Evolutionary conservation across 768 basidiomycete genomes (phyloP).

Genomic region (Trametes sanguinea): DNA sequence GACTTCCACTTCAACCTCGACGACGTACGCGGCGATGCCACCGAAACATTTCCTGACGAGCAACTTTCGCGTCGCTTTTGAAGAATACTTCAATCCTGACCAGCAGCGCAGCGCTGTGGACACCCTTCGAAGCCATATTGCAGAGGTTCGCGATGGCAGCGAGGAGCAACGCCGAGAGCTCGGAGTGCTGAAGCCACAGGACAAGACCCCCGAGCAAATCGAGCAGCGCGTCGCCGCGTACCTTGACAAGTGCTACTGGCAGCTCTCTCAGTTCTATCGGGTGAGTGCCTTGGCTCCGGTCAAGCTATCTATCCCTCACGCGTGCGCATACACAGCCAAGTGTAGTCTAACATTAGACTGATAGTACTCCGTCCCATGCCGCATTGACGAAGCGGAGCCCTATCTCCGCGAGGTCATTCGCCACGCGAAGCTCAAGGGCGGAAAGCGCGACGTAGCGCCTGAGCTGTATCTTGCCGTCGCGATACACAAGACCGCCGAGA

Average conservation of each 20-base stretch:
- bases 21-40: constrained; percentile 15
- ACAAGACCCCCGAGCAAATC: constrained; percentile 20
- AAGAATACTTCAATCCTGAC: constrained; percentile 24
- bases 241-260: constrained; percentile 30
- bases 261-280: constrained; percentile 27
- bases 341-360: constrained; percentile 6
- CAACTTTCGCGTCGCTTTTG: constrained; percentile 25
- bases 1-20: too few species aligned
- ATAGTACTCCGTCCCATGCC: constrained; percentile 24
- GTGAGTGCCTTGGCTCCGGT: constrained; percentile 11
- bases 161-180: constrained; percentile 26
- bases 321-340: constrained; percentile 8
- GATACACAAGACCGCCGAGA: constrained; percentile 14
- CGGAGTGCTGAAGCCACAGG: constrained; percentile 24
- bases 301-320: constrained; percentile 6
- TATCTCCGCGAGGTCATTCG: constrained; percentile 22
- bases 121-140: constrained; percentile 24
- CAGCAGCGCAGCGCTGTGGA: constrained; percentile 26
- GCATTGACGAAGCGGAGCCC: constrained; percentile 24
- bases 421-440: constrained; percentile 17
- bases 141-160: constrained; percentile 24
- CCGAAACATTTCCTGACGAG: constrained; percentile 25
- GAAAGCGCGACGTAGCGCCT: constrained; percentile 20
- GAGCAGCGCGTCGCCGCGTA: constrained; percentile 19
- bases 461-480: constrained; percentile 27